These are phyloP conservation scores for Groenewaldozyma auringiensis DNA, from an alignment of 1,139 yeast genomes.

Conservation along the genomic window DNA sequence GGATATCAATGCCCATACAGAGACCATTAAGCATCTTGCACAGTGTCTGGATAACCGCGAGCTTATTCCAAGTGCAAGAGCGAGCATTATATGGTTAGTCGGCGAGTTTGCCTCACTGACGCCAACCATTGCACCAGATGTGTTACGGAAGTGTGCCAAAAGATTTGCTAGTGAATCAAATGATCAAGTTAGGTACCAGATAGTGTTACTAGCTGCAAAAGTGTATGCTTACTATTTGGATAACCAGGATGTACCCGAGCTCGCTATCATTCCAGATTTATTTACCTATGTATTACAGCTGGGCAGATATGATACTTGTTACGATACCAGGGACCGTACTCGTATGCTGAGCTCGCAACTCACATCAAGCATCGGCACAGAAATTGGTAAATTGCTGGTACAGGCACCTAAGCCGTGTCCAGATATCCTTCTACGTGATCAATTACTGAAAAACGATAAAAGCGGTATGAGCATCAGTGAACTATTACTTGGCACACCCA, in stretches of 20 bases:
- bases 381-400: conserved; percentile 64
- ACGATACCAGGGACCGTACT: conserved; percentile 81
- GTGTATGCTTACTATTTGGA: conserved; percentile 47
- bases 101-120: conserved; percentile 61
- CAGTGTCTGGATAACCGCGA: conserved; percentile 19
- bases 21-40: conserved; percentile 38
- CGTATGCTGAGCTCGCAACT: conserved; percentile 56
- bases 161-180: conserved; percentile 51
- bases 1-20: conserved; percentile 39
- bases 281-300: conserved; percentile 51
- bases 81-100: conserved; percentile 83
- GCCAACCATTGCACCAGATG: conserved; percentile 66
- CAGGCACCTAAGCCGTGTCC: conserved; percentile 72
- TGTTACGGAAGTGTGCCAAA: conserved; percentile 53
- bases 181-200: conserved; percentile 59
- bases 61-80: conserved; percentile 46
- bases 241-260: conserved; percentile 11
- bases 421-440: conserved; percentile 20
- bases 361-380: conserved; percentile 29
- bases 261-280: conserved; percentile 46
- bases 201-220: conserved; percentile 68
- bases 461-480: conserved; percentile 5
- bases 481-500: conserved; percentile 28
- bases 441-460: conserved; percentile 4
- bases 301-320: conserved; percentile 65